Conservation (phyloP, 768 basidiomycete genomes). For the Symmetrospora coprosmae region DNA sequence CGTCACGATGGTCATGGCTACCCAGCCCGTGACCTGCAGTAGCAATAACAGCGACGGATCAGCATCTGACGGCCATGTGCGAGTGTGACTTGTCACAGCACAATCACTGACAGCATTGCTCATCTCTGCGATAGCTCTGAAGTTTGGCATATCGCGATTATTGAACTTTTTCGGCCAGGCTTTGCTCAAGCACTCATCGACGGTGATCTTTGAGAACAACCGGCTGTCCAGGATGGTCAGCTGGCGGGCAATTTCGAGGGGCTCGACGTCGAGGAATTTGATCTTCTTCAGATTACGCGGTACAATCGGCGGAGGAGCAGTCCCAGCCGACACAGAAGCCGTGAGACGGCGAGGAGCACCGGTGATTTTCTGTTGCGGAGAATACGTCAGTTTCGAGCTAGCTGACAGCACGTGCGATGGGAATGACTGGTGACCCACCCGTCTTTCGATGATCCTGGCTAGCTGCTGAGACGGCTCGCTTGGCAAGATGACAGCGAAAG, state of each 20-base stretch:
- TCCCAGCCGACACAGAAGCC: conserved; percentile 36
- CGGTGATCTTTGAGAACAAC: conserved; percentile 72
- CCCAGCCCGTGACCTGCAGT: conserved; percentile 76
- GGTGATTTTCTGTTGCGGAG: background rate
- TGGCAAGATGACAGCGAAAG: conserved; percentile 43
- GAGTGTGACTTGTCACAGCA: background rate
- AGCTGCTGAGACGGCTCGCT: conserved; percentile 30
- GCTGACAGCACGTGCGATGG: background rate
- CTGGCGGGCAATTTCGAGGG: conserved; percentile 80
- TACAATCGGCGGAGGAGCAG: conserved; percentile 55
- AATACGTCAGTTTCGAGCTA: background rate
- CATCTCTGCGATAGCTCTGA: conserved; percentile 70
- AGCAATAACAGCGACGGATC: background rate
- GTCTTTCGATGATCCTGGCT: conserved; percentile 29
- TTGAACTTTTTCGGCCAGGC: conserved; percentile 56
- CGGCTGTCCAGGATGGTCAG: conserved; percentile 78
- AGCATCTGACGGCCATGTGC: background rate
- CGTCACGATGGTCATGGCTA: conserved; percentile 62
- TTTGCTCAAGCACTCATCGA: conserved; percentile 70
- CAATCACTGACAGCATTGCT: conserved; percentile 56
- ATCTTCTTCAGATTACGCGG: conserved; percentile 61
- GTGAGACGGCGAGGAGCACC: conserved; percentile 22
- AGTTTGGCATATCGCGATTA: conserved; percentile 46
- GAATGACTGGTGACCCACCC: conserved; percentile 18
- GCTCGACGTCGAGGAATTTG: conserved; percentile 70